Base-by-base conservation (phyloP, 352 stramenopile genomes). In the Phytophthora uliginosa region DNA sequence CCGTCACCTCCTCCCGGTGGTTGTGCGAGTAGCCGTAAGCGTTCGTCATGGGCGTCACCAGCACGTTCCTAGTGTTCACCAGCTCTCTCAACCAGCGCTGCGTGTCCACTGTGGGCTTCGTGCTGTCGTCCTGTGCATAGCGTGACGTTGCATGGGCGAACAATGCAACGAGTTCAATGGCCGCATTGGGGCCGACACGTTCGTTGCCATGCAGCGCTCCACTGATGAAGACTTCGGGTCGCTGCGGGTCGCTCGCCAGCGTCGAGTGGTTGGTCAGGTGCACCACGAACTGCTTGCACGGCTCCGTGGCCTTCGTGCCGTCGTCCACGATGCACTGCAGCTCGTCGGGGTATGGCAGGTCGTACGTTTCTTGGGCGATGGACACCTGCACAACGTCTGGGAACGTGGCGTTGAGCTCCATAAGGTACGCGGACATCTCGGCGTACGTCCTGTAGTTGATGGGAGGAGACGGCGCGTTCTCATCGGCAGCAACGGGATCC, bases 161-260 rank as follows among this genome's bases (percentile, higher is more conserved):
- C 12, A 99, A 62, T 51, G 98, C 80, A 45, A 96, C 84, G 24
- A 97, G 85, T 76, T 98, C 90, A 59, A 99, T 84, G 22, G 97
- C 88, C 26, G 95, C 85, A 26, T 93, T 88, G 24, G 97, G 97
- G 2, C 95, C 97, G 0, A 99, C 88, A 33, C 95, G 89, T 84
- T 99, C 97, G 74, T 99, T 92, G 61, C 98, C 98, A 70, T 99
- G 98, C n/a, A 99, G 74, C 47, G 93, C 92, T 69, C 98, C 98
- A 66, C 92, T 99, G 71, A 99, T 92, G 70, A 99, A 99, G 0
- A 99, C 94, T 71, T 99, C 93, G 7, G 98, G 97, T 26, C 98
- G 82, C 20, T 81, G 74, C 15, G 82, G 67, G 28, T 96, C 79
- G 3, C 42, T 74, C n/a, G 77, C 66, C 8, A 97, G 63, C 62